Evolutionary conservation across 2,329 filamentous ascomycete genomes (phyloP).

Genomic region (Scedosporium aurantiacum): DNA sequence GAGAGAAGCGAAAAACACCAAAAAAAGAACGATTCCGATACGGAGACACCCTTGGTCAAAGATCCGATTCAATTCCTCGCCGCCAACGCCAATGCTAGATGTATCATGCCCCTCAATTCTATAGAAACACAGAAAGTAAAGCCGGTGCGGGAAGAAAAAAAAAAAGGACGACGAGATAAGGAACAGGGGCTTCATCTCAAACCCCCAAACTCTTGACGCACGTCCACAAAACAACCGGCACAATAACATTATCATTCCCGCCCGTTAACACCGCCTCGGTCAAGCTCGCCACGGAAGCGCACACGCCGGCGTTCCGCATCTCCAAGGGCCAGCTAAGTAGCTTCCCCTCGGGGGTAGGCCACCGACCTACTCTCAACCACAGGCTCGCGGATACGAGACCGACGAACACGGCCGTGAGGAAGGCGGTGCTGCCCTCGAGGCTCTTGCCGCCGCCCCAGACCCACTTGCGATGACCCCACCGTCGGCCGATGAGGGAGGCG

Average conservation of each 20-base stretch:
- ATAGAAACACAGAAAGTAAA: not conserved
- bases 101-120: not conserved
- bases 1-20: not conserved
- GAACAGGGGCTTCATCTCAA: slow-evolving; percentile 18
- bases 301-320: slow-evolving; percentile 58
- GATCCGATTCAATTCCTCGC: not conserved
- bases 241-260: slow-evolving; percentile 96
- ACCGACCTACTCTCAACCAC: slow-evolving; percentile 71
- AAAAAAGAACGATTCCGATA: not conserved
- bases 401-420: slow-evolving; percentile 64
- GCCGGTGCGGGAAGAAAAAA: not conserved
- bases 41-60: not conserved
- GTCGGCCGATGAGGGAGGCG: slow-evolving; percentile 76
- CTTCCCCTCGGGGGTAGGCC: slow-evolving; percentile 47
- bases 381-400: slow-evolving; percentile 59
- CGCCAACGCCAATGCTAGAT: not conserved
- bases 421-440: slow-evolving; percentile 75
- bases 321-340: slow-evolving; percentile 9
- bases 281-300: slow-evolving; percentile 71
- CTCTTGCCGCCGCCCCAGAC: slow-evolving; percentile 95
- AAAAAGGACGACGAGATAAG: not conserved
- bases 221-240: slow-evolving; percentile 86
- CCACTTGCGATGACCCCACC: slow-evolving; percentile 85
- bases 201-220: slow-evolving; percentile 69
- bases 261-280: slow-evolving; percentile 93